Conservation (phyloP, 352 stramenopile species). For the Phytophthora sp. region DNA sequence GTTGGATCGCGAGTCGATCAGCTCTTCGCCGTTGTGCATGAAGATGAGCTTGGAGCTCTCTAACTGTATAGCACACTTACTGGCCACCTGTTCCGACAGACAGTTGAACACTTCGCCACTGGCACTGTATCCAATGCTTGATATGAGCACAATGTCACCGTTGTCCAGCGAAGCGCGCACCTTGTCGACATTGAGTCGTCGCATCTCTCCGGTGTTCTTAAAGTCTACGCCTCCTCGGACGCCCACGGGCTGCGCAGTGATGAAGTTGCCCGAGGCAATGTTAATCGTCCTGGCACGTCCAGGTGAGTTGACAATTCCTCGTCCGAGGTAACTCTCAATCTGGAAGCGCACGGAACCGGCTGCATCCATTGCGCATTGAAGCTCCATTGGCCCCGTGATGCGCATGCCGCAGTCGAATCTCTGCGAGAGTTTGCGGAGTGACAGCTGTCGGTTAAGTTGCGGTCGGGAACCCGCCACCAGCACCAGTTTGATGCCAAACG, state of each 20-base stretch:
- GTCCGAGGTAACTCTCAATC: slow-evolving; percentile 86
- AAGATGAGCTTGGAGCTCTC: slow-evolving; percentile 90
- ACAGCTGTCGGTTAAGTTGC: slow-evolving; percentile 94
- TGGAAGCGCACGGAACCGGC: slow-evolving; percentile 90
- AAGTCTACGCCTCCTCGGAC: slow-evolving; percentile 89
- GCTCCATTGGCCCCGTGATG: slow-evolving; percentile 92
- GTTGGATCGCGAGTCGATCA: slow-evolving; percentile 85
- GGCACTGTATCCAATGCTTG: slow-evolving; percentile 95
- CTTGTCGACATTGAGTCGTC: slow-evolving; percentile 92
- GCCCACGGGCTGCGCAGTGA: slow-evolving; percentile 92
- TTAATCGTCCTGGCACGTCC: slow-evolving; percentile 83
- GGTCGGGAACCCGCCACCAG: slow-evolving; percentile 95
- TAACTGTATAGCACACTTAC: slow-evolving; percentile 86
- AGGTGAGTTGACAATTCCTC: slow-evolving; percentile 86
- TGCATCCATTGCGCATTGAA: slow-evolving; percentile 95
- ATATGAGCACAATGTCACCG: slow-evolving; percentile 97
- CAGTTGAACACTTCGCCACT: slow-evolving; percentile 95
- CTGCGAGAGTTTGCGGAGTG: slow-evolving; percentile 65
- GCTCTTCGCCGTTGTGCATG: slow-evolving; percentile 88
- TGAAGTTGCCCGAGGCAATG: slow-evolving; percentile 97
- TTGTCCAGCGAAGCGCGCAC: slow-evolving; percentile 92
- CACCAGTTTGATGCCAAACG: slow-evolving; percentile 94
- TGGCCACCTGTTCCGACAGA: slow-evolving; percentile 88
- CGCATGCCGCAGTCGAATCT: slow-evolving; percentile 83
- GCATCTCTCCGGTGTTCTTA: slow-evolving; percentile 94